Conservation (phyloP, 2,329 filamentous ascomycete genomes). For the Pseudodiploospora longispora region DNA sequence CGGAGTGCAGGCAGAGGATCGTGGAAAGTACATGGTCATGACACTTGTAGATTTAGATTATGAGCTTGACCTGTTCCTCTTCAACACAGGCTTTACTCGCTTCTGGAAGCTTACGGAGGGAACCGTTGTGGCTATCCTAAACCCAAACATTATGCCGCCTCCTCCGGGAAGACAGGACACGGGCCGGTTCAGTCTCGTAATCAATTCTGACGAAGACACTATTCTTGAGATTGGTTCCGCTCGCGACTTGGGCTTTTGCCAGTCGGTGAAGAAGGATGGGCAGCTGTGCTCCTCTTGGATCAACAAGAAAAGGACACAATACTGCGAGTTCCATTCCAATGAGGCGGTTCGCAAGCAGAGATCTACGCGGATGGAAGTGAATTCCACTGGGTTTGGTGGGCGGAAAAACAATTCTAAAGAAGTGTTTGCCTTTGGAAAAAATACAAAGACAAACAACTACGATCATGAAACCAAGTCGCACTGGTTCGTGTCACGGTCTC, state of each 20-base stretch:
- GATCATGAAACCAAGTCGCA: constrained; percentile 51
- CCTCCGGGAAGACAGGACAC: constrained; percentile 66
- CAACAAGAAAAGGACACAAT: constrained; percentile 78
- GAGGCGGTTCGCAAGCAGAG: constrained; percentile 63
- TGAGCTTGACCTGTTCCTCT: constrained; percentile 87
- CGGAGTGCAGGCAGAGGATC: constrained; percentile 43
- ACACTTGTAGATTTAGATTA: constrained; percentile 81
- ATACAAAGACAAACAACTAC: constrained; percentile 32
- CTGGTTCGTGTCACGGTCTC: constrained; percentile 43
- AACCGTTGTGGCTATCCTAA: constrained; percentile 87
- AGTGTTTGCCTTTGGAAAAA: constrained; percentile 9
- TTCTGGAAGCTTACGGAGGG: constrained; percentile 93
- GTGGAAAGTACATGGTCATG: constrained; percentile 87
- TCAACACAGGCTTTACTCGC: constrained; percentile 79
- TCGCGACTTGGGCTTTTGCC: constrained; percentile 83
- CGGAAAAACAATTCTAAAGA: constrained; percentile 11
- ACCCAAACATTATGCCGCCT: constrained; percentile 85
- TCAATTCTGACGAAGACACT: constrained; percentile 80
- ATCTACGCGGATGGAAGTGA: constrained; percentile 68
- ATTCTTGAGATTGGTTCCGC: constrained; percentile 82
- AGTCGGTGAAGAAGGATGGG: constrained; percentile 76
- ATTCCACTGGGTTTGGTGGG: constrained; percentile 49
- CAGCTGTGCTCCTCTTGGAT: constrained; percentile 76
- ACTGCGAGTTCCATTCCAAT: constrained; percentile 89
- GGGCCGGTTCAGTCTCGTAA: constrained; percentile 75